Evolutionary conservation across 202 grass and related monocot genomes (phyloP).

Genomic region (Miscanthus sacchariflorus): DNA sequence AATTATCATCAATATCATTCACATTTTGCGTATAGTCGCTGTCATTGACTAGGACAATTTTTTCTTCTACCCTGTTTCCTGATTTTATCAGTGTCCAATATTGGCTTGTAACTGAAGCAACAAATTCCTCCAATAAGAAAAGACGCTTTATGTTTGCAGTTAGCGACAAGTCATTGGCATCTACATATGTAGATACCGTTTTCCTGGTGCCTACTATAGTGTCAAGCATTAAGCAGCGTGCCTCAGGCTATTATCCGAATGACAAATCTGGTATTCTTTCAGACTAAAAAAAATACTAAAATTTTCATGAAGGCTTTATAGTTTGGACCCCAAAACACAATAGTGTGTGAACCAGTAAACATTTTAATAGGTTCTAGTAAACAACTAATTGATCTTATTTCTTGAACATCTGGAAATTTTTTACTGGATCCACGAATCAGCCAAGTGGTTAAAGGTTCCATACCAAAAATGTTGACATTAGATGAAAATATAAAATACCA

Average conservation of each 20-base stretch:
- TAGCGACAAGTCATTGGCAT: not conserved
- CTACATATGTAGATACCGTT: not conserved
- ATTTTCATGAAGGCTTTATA: not conserved
- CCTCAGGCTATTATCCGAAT: constrained; percentile 14
- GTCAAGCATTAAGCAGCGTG: not conserved
- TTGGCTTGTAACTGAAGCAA: constrained; percentile 20
- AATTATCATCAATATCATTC: not conserved
- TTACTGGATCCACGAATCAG: not conserved
- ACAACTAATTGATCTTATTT: not conserved
- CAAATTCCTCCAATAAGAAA: not conserved
- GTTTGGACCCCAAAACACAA: not conserved
- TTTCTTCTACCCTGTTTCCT: not conserved
- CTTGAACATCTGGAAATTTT: not conserved
- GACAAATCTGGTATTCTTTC: not conserved
- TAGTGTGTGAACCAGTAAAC: not conserved
- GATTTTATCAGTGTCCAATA: not conserved
- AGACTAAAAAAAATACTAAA: not conserved
- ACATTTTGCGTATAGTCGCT: not conserved
- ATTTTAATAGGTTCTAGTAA: not conserved
- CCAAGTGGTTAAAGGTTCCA: not conserved
- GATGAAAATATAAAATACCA: constrained; percentile 6
- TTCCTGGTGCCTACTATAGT: constrained; percentile 7
- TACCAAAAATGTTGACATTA: not conserved
- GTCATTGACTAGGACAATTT: not conserved
- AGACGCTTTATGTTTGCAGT: not conserved